Percentiles rank a stretch among this genome's conserved stretches.
These are phyloP conservation scores for Phoenix roebelenii DNA, from an alignment of 176 grass and related monocot species.

Conservation along the genomic window DNA sequence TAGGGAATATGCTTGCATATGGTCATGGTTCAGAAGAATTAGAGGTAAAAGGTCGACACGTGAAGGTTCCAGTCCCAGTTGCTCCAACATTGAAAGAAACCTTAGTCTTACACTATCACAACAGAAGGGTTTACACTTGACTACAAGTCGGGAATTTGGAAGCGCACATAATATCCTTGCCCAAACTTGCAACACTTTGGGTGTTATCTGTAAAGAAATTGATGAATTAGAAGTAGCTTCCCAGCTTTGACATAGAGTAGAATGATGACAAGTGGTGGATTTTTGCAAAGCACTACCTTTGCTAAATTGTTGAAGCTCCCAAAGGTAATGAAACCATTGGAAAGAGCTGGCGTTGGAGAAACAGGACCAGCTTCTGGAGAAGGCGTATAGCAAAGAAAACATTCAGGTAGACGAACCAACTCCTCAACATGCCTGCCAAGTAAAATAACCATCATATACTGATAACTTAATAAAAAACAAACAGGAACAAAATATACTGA, in stretches of 20 bases:
- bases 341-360: slow-evolving; percentile 69
- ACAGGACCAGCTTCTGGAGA: slow-evolving; percentile 95
- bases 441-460: slow-evolving; percentile 8
- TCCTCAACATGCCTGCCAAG: slow-evolving; percentile 82
- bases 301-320: slow-evolving; percentile 99
- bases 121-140: slow-evolving; percentile 96
- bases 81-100: slow-evolving; percentile 79
- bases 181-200: slow-evolving; percentile 92
- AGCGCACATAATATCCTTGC: slow-evolving; percentile 77
- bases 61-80: slow-evolving; percentile 71
- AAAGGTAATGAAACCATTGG: slow-evolving; percentile 92
- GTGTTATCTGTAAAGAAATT: slow-evolving; percentile 63
- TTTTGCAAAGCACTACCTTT: slow-evolving; percentile 49
- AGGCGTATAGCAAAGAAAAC: slow-evolving; percentile 96
- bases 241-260: not conserved
- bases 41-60: slow-evolving; percentile 89
- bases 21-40: slow-evolving; percentile 97
- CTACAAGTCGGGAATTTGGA: slow-evolving; percentile 87
- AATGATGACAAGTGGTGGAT: slow-evolving; percentile 9
- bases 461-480: not conserved
- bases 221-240: not conserved
- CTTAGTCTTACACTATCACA: slow-evolving; percentile 81
- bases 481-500: not conserved
- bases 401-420: slow-evolving; percentile 74
- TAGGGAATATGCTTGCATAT: slow-evolving; percentile 98